Evolutionary conservation across 306 rosid genomes (phyloP).

Genomic region (Castanopsis chinensis): DNA sequence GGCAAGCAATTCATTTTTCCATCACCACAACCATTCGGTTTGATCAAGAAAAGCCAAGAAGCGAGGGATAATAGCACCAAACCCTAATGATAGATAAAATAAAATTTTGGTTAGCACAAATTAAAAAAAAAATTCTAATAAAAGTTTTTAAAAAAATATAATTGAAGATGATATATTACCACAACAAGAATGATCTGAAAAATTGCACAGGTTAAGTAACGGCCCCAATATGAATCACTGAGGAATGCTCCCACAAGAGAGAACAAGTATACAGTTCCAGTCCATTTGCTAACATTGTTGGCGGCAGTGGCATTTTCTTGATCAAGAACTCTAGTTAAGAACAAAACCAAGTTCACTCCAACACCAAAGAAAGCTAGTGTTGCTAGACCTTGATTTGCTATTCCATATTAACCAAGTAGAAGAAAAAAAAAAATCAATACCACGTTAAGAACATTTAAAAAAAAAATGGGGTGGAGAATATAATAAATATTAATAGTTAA

Average conservation of each 20-base stretch:
- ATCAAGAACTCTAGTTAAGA: constrained; percentile 47
- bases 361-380: constrained; percentile 66
- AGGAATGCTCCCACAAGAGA: constrained; percentile 57
- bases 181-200: constrained; percentile 41
- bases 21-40: constrained; percentile 46
- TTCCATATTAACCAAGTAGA: constrained; percentile 8
- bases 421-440: not conserved
- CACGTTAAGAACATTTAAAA: not conserved
- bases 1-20: constrained; percentile 23
- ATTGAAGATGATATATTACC: constrained; percentile 15
- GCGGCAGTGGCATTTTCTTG: constrained; percentile 54
- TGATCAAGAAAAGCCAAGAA: constrained; percentile 34
- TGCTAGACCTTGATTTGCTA: constrained; percentile 62
- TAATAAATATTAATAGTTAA: too few relatives aligned
- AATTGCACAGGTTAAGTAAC: constrained; percentile 44
- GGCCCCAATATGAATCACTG: constrained; percentile 68
- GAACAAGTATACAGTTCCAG: constrained; percentile 55
- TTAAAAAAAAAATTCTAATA: not conserved
- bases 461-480: too few relatives aligned
- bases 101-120: not conserved
- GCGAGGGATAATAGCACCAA: constrained; percentile 47
- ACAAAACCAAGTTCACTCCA: constrained; percentile 59
- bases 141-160: not conserved
- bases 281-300: constrained; percentile 55
- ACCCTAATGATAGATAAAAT: constrained; percentile 26